These are phyloP conservation scores for Ceratocystis diversiconidia DNA, from an alignment of 2,329 filamentous ascomycete species.

Conservation along the genomic window DNA sequence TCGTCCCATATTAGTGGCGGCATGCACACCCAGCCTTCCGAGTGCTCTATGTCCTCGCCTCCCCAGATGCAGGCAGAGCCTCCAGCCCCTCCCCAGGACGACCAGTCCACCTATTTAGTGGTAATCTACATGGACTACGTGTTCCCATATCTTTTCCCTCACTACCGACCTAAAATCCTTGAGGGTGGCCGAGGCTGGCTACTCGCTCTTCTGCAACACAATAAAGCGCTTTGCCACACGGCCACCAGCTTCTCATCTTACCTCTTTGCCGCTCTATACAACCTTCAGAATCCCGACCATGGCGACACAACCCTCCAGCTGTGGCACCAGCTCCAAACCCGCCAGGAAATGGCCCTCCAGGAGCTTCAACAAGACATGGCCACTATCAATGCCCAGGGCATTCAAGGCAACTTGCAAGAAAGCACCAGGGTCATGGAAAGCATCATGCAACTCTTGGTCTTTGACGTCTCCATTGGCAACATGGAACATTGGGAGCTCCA, in stretches of 20 bases:
- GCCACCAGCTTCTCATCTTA: slow-evolving; percentile 42
- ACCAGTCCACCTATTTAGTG: slow-evolving; percentile 28
- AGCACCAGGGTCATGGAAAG: slow-evolving; percentile 33
- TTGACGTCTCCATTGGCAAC: slow-evolving; percentile 34
- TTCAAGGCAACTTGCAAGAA: slow-evolving; percentile 24
- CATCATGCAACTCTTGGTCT: slow-evolving; percentile 40
- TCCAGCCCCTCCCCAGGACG: slow-evolving; percentile 3
- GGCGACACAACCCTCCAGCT: slow-evolving; percentile 27
- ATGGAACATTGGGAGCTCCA: slow-evolving; percentile 38
- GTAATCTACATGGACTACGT: slow-evolving; percentile 50
- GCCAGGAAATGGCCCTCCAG: slow-evolving; percentile 32
- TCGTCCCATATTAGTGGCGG: slow-evolving; percentile 10
- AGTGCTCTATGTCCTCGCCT: slow-evolving; percentile 18
- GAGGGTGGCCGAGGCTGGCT: slow-evolving; percentile 48
- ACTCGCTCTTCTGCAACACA: slow-evolving; percentile 40
- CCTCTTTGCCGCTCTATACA: slow-evolving; percentile 36
- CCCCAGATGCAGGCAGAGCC: not conserved
- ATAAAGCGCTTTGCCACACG: slow-evolving; percentile 43
- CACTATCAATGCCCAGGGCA: slow-evolving; percentile 25
- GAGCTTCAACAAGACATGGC: slow-evolving; percentile 32
- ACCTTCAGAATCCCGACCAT: slow-evolving; percentile 20
- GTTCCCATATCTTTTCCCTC: slow-evolving; percentile 48
- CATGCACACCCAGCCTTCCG: slow-evolving; percentile 14
- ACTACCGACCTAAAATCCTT: slow-evolving; percentile 42
- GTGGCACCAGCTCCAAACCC: slow-evolving; percentile 30